Evolutionary conservation across 257 asterid genomes (phyloP), one percentile per base, ranked within the genome.

Genomic region (Solanum chmielewskii): DNA sequence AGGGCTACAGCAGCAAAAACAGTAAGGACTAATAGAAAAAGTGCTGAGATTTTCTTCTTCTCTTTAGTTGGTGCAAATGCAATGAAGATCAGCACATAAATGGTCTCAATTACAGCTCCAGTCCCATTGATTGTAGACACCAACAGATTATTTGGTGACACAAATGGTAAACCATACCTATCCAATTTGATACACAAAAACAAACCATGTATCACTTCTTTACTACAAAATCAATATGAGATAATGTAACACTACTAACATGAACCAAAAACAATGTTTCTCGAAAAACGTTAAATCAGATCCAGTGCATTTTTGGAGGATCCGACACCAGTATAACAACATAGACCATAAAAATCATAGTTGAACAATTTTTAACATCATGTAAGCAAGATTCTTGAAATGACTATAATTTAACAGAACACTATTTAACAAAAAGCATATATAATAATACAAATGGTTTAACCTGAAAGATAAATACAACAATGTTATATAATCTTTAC

Each of bases 91-190:
- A 93, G n/a, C 86, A 94, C 96, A 85, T 93, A 95, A 12, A 91
- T 85, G 62, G 68, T 14, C 75, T 96, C 97, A 37, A 96, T 91
- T 35, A 25, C 95, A 20, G 94, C 96, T 5, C 99, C 99, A 4
- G 97, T 91, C 21, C 94, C 98, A 23, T 95, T 96, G 59, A 95
- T 90, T 4, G 96, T 93, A 3, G 98, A 93, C 18, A 96, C 95
- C 2, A 94, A 91, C 73, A 96, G 60, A 88, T 96, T 96, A 92
- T 96, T 89, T 6, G 95, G 95, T n/a, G 99, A 95, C 87, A 96
- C 98, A 86, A 96, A 95, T 3, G 98, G 98, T 90, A 94, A 80
- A 6, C 98, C 99, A 59, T 96, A 96, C 98, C 99, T 96, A 88
- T 75, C 64, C 85, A 77, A 75, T 49, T 85, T 84, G 85, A 86